phyloP scores from a whole-genome alignment of 2,329 filamentous ascomycete genomes.

The Microcyclospora tardicrescens region DNA sequence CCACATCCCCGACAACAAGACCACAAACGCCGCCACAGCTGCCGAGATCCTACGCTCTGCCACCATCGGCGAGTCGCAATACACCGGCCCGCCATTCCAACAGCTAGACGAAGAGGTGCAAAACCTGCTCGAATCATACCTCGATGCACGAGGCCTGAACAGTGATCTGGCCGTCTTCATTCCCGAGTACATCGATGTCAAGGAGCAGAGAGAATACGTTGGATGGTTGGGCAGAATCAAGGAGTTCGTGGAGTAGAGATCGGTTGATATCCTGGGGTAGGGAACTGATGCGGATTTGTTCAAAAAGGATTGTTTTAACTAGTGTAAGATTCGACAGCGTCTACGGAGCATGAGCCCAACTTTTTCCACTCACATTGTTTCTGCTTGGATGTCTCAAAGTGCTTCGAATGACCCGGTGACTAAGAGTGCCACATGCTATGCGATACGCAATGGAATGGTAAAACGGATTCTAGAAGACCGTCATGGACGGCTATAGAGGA shows the following conservation, averaged over 20 bases:
- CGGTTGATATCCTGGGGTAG: too few relatives aligned
- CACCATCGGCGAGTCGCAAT: conserved; percentile 49
- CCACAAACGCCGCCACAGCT: conserved; percentile 50
- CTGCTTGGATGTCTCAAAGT: too few relatives aligned
- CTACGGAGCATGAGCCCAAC: too few relatives aligned
- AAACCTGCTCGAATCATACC: conserved; percentile 78
- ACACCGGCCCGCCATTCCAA: conserved; percentile 83
- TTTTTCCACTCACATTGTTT: too few relatives aligned
- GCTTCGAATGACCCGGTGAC: too few relatives aligned
- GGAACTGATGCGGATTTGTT: too few relatives aligned
- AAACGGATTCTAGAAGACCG: too few relatives aligned
- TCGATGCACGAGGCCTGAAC: conserved; percentile 89
- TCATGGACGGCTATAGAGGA: too few relatives aligned
- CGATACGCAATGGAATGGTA: too few relatives aligned
- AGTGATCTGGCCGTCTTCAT: conserved; percentile 77
- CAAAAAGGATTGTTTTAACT: too few relatives aligned
- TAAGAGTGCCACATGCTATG: too few relatives aligned
- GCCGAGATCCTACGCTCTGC: conserved; percentile 55
- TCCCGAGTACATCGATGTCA: conserved; percentile 91
- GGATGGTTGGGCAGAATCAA: conserved; percentile 78
- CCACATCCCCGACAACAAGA: conserved; percentile 66
- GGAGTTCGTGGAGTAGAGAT: conserved; percentile 55
- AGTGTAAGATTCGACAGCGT: too few relatives aligned
- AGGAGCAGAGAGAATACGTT: conserved; percentile 97
- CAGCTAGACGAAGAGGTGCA: conserved; percentile 95